Conservation (phyloP, 208 protist genomes). For the Porcisia deanei region DNA sequence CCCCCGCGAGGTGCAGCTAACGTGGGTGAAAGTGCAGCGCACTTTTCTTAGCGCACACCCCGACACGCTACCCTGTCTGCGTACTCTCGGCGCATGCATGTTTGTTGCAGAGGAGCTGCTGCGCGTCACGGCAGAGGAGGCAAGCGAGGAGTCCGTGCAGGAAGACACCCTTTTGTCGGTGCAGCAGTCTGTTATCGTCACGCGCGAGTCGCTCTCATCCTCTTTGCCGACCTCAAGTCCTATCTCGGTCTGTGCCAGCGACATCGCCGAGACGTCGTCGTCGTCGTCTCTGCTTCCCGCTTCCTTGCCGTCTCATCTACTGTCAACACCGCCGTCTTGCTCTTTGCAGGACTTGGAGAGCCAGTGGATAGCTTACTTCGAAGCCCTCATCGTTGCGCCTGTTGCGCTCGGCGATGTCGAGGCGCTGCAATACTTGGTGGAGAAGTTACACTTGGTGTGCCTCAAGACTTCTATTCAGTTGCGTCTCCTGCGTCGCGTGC, state of each 20-base stretch:
- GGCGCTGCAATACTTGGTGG: conserved; percentile 47
- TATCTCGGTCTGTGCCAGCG: not conserved
- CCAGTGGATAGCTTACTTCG: conserved; percentile 60
- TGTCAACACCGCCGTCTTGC: conserved; percentile 1
- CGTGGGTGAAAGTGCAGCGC: conserved; percentile 55
- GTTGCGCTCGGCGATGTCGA: conserved; percentile 68
- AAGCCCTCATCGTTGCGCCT: conserved; percentile 53
- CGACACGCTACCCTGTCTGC: conserved; percentile 42
- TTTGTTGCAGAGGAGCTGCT: conserved; percentile 61
- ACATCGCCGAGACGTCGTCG: not conserved
- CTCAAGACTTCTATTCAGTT: conserved; percentile 14
- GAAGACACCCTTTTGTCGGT: not conserved
- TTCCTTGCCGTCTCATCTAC: not conserved
- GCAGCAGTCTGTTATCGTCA: not conserved
- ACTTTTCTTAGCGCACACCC: conserved; percentile 27
- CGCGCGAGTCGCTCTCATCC: not conserved
- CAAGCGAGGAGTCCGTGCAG: not conserved
- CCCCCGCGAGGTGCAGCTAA: conserved; percentile 46
- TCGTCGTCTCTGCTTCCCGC: not conserved
- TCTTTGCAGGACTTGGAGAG: conserved; percentile 38
- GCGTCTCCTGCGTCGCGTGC: conserved; percentile 46
- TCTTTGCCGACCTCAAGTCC: not conserved
- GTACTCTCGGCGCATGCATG: conserved; percentile 52
- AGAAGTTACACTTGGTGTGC: conserved; percentile 41
- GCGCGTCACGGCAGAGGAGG: conserved; percentile 27